phyloP scores from a whole-genome alignment of 2,329 filamentous ascomycete species.

The Aspergillus hortae region DNA sequence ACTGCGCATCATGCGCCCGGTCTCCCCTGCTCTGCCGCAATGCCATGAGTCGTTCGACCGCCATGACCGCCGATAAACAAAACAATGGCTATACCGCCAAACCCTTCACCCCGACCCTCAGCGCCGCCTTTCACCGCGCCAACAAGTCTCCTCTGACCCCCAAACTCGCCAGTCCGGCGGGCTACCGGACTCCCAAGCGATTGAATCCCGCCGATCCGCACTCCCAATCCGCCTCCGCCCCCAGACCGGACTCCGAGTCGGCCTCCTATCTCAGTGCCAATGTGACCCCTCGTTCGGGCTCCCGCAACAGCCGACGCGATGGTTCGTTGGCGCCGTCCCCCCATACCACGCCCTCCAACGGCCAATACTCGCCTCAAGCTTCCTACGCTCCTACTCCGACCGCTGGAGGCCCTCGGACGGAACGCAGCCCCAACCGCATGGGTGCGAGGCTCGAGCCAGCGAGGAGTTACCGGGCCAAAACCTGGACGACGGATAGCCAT shows the following conservation, averaged over 20 bases:
- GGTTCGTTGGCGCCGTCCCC: conserved; percentile 63
- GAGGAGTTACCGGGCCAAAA: conserved; percentile 35
- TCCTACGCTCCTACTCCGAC: conserved; percentile 23
- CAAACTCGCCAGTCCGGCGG: conserved; percentile 49
- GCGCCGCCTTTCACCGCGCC: conserved; percentile 56
- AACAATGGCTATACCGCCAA: conserved; percentile 48
- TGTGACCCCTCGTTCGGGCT: conserved; percentile 74
- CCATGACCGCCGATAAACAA: conserved; percentile 53
- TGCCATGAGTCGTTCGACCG: conserved; percentile 44
- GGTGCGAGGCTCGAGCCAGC: conserved; percentile 26
- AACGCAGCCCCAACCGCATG: conserved; percentile 34
- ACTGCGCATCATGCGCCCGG: conserved; percentile 34
- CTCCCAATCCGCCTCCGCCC: conserved; percentile 31
- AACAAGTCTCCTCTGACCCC: conserved; percentile 57
- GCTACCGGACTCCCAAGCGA: conserved; percentile 30
- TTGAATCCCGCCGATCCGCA: conserved; percentile 15
- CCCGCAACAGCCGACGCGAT: conserved; percentile 67
- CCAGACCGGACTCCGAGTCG: conserved; percentile 47
- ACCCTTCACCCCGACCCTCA: conserved; percentile 67
- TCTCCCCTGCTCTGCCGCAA: conserved; percentile 29
- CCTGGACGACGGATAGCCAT: conserved; percentile 34
- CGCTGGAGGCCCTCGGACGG: conserved; percentile 21
- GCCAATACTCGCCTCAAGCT: conserved; percentile 24
- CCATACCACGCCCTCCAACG: conserved; percentile 43
- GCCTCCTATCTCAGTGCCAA: conserved; percentile 60